Conservation (phyloP, 78 protist genomes). For the Chrysochromulina parva region DNA sequence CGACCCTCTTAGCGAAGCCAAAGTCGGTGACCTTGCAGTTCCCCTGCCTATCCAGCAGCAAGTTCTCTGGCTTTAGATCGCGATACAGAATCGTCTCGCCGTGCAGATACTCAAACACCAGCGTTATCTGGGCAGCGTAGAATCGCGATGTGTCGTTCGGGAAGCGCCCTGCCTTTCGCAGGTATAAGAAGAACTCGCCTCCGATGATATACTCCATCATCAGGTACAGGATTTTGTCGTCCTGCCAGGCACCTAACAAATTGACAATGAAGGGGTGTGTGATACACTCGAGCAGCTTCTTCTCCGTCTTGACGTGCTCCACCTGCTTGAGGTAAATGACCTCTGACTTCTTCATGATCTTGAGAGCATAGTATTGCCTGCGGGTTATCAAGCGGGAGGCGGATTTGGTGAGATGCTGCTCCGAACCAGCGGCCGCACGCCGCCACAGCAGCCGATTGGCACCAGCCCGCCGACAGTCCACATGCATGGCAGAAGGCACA, state of each 20-base stretch:
- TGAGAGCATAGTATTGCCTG: slow-evolving; percentile 69
- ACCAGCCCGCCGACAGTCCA: too few species aligned
- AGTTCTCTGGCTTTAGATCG: slow-evolving; percentile 52
- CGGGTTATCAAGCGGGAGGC: too few species aligned
- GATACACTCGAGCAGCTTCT: slow-evolving; percentile 62
- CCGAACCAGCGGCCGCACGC: too few species aligned
- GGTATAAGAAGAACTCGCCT: slow-evolving; percentile 87
- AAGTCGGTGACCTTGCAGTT: slow-evolving; percentile 36
- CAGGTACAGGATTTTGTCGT: slow-evolving; percentile 68
- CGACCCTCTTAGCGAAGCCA: slow-evolving; percentile 38
- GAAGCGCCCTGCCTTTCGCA: slow-evolving; percentile 67
- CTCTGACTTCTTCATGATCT: slow-evolving; percentile 78
- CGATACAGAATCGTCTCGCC: slow-evolving; percentile 23
- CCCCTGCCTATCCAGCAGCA: slow-evolving; percentile 28
- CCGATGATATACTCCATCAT: slow-evolving; percentile 83
- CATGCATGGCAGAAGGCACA: too few species aligned
- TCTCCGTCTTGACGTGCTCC: slow-evolving; percentile 77
- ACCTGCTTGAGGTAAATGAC: slow-evolving; percentile 70
- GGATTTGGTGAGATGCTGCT: too few species aligned
- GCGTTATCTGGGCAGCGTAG: slow-evolving; percentile 53
- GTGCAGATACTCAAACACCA: slow-evolving; percentile 54
- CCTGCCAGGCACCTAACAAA: slow-evolving; percentile 75
- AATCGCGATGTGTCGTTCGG: slow-evolving; percentile 46
- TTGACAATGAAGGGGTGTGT: slow-evolving; percentile 87
- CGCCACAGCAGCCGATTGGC: too few species aligned